Conservation (phyloP, 2,329 filamentous ascomycete genomes). For the Neoarthrinium moseri region DNA sequence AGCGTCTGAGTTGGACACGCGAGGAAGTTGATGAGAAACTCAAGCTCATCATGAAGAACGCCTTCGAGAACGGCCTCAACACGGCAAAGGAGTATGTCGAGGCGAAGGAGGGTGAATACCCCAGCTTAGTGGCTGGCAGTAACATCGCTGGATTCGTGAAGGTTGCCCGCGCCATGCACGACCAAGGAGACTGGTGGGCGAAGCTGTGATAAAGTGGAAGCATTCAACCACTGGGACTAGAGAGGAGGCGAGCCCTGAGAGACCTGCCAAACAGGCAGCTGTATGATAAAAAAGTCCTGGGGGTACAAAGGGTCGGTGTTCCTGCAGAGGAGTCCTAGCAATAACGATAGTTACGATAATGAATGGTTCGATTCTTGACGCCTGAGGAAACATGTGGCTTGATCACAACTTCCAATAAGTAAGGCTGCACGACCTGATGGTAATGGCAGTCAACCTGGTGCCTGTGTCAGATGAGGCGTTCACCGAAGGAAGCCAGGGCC, state of each 20-base stretch:
- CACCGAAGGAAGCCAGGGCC: too few species aligned
- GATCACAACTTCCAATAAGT: neutral
- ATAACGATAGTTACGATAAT: slow-evolving; percentile 3
- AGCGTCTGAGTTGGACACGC: slow-evolving; percentile 78
- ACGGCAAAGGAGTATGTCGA: slow-evolving; percentile 88
- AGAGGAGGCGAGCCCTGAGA: neutral
- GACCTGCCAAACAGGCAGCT: neutral
- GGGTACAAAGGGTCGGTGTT: neutral
- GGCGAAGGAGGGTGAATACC: slow-evolving; percentile 76
- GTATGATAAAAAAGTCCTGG: neutral
- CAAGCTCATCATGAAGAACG: slow-evolving; percentile 91
- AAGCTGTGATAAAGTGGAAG: neutral
- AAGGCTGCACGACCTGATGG: neutral
- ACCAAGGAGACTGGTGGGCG: slow-evolving; percentile 91
- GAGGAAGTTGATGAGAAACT: slow-evolving; percentile 92
- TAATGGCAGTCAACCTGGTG: neutral
- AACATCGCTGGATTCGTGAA: slow-evolving; percentile 99
- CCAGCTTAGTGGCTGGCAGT: slow-evolving; percentile 85
- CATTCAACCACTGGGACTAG: neutral
- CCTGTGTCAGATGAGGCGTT: too few species aligned
- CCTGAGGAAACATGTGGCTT: slow-evolving; percentile 5
- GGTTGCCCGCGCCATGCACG: slow-evolving; percentile 90
- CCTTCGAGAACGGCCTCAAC: slow-evolving; percentile 84
- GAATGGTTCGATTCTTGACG: neutral
- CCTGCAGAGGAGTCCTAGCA: neutral